Conservation (phyloP, 805 yeast genomes). For the Debaryomyces maramus region DNA sequence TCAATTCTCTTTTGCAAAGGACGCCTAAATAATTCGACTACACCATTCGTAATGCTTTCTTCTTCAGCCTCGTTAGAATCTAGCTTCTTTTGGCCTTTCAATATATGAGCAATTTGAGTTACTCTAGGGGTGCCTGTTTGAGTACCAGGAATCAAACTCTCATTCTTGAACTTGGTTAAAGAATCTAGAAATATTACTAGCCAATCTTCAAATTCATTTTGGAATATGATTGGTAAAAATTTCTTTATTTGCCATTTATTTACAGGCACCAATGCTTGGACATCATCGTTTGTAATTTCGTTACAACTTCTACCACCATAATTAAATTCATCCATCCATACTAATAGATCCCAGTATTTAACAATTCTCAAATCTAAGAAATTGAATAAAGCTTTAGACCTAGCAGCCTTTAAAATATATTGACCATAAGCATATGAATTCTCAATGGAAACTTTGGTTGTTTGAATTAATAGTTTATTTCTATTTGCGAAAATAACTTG, state of each 20-base stretch:
- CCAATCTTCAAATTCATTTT: conserved; percentile 88
- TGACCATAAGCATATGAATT: conserved; percentile 91
- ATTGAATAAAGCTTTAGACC: conserved; percentile 79
- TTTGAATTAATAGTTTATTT: conserved; percentile 68
- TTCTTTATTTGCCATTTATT: conserved; percentile 78
- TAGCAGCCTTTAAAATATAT: conserved; percentile 71
- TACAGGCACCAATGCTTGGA: conserved; percentile 48
- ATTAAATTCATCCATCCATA: conserved; percentile 94
- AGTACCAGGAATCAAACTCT: conserved; percentile 35
- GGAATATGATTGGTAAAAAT: conserved; percentile 72
- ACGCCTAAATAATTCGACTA: conserved; percentile 56
- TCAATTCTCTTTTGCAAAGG: conserved; percentile 67
- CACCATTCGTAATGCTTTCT: conserved; percentile 39
- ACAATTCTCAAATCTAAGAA: conserved; percentile 72
- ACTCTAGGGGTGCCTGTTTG: conserved; percentile 54
- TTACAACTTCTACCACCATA: conserved; percentile 70
- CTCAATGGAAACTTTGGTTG: conserved; percentile 75
- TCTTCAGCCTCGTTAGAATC: conserved; percentile 35
- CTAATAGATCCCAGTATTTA: conserved; percentile 86
- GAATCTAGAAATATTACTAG: conserved; percentile 71
- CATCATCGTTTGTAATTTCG: conserved; percentile 44
- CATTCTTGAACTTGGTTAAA: conserved; percentile 55
- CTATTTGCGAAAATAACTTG: conserved; percentile 76
- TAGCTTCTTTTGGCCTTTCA: conserved; percentile 42
- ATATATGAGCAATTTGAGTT: conserved; percentile 63